Evolutionary conservation across 108 stramenopile genomes (phyloP).

Genomic region (Cyclostephanos invisitatus): DNA sequence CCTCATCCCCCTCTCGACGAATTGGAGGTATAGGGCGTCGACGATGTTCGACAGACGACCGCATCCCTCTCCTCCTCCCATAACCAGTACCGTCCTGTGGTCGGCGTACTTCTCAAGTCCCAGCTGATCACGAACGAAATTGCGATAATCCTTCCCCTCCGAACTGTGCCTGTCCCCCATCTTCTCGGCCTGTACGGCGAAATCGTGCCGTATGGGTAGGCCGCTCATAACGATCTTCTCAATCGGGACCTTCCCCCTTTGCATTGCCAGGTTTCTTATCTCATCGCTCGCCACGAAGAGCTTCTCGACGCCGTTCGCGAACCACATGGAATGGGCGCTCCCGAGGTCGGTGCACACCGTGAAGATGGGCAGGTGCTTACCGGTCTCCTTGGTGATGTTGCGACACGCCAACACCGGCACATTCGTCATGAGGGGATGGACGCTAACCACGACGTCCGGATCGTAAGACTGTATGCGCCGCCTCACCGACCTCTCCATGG

Average conservation of each 20-base stretch:
- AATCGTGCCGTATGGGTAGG: conserved; percentile 93
- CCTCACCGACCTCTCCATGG: conserved; percentile 76
- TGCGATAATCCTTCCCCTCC: conserved; percentile 64
- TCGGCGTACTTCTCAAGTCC: conserved; percentile 43
- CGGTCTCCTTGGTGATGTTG: conserved; percentile 81
- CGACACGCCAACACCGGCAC: conserved; percentile 84
- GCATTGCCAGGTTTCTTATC: conserved; percentile 71
- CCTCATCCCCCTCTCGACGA: conserved; percentile 65
- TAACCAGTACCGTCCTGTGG: conserved; percentile 60
- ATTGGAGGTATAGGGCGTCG: conserved; percentile 72
- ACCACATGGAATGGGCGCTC: conserved; percentile 92
- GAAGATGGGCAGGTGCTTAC: conserved; percentile 82
- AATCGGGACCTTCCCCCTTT: conserved; percentile 74
- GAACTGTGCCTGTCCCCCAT: conserved; percentile 71
- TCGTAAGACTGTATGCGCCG: conserved; percentile 62
- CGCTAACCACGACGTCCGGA: conserved; percentile 92
- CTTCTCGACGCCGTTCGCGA: conserved; percentile 87
- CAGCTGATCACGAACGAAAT: conserved; percentile 46
- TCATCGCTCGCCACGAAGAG: conserved; percentile 88
- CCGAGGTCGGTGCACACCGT: conserved; percentile 98
- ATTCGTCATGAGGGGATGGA: conserved; percentile 96
- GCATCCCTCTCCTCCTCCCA: conserved; percentile 95
- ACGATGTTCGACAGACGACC: conserved; percentile 89
- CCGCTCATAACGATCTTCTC: conserved; percentile 89
- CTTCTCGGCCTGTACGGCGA: conserved; percentile 68